Conservation (phyloP, 2,329 filamentous ascomycete species). For the Leptographium wingfieldii region DNA sequence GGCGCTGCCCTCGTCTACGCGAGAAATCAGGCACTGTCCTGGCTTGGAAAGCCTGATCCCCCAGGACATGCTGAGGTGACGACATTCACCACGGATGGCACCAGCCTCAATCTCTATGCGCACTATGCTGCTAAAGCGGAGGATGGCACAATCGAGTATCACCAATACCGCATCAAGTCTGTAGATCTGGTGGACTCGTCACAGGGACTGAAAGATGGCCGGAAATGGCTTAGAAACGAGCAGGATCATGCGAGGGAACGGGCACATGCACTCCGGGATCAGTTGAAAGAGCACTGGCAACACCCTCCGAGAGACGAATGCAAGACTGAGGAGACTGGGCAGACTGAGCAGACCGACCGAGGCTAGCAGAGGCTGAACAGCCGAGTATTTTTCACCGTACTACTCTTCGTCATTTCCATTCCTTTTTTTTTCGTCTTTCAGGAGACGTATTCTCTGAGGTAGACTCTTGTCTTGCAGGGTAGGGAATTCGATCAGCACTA, state of each 20-base stretch:
- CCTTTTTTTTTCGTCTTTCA: no score
- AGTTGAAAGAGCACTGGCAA: constrained; percentile 11
- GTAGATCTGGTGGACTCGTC: not conserved
- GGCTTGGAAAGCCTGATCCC: constrained; percentile 10
- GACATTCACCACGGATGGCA: constrained; percentile 18
- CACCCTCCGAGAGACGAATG: not conserved
- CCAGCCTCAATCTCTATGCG: constrained; percentile 14
- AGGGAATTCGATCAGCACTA: no score
- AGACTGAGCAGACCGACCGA: no score
- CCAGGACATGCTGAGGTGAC: constrained; percentile 13
- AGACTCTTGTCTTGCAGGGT: no score
- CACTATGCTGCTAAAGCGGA: constrained; percentile 14
- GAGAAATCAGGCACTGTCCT: constrained; percentile 15
- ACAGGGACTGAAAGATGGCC: constrained; percentile 2
- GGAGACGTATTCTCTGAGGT: no score
- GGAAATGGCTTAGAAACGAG: constrained; percentile 13
- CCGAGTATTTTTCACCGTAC: no score
- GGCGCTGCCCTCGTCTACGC: constrained; percentile 18
- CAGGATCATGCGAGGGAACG: constrained; percentile 13
- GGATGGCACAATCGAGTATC: constrained; percentile 7
- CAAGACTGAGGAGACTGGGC: no score
- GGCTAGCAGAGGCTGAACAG: no score
- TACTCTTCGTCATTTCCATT: no score
- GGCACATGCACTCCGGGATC: constrained; percentile 10
- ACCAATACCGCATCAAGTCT: not conserved